Evolutionary conservation across 2,329 filamentous ascomycete genomes (phyloP).

Genomic region (Pseudocercospora vitis): DNA sequence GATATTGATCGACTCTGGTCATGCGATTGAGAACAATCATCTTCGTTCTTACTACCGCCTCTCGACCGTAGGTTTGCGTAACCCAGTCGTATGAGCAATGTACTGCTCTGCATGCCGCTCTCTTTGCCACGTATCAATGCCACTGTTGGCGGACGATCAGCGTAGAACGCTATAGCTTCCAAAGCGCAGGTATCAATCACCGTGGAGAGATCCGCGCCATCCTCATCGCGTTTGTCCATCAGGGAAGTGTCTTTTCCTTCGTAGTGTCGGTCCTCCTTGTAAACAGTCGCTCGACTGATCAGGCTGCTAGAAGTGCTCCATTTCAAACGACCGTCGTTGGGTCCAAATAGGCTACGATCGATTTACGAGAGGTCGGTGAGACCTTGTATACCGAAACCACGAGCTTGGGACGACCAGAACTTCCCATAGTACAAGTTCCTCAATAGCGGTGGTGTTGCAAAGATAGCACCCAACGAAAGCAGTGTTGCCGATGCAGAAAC

Average conservation of each 20-base stretch:
- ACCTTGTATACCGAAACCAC: constrained; percentile 2
- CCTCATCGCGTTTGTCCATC: not conserved
- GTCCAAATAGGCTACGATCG: not conserved
- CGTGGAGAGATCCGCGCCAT: not conserved
- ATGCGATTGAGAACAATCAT: constrained; percentile 1
- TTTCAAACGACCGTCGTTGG: constrained; percentile 6
- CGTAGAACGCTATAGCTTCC: constrained; percentile 9
- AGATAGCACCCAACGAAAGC: not conserved
- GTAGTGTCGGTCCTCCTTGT: not conserved
- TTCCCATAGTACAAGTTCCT: constrained; percentile 2
- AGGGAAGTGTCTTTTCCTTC: not conserved
- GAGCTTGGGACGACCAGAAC: constrained; percentile 3
- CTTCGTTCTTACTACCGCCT: constrained; percentile 5
- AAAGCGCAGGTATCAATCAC: constrained; percentile 5
- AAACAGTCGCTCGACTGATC: not conserved
- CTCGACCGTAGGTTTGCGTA: not conserved
- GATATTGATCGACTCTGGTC: not conserved
- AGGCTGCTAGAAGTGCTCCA: constrained; percentile 6
- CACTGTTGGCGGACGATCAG: constrained; percentile 3
- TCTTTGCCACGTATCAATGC: constrained; percentile 6
- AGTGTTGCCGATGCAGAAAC: too few species aligned
- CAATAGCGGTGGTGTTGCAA: not conserved
- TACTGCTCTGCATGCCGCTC: constrained; percentile 11
- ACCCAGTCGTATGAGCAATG: constrained; percentile 4
- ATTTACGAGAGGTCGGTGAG: not conserved